These are phyloP conservation scores for Wickerhamomyces sydowiorum DNA, from an alignment of 805 yeast genomes.

Conservation along the genomic window DNA sequence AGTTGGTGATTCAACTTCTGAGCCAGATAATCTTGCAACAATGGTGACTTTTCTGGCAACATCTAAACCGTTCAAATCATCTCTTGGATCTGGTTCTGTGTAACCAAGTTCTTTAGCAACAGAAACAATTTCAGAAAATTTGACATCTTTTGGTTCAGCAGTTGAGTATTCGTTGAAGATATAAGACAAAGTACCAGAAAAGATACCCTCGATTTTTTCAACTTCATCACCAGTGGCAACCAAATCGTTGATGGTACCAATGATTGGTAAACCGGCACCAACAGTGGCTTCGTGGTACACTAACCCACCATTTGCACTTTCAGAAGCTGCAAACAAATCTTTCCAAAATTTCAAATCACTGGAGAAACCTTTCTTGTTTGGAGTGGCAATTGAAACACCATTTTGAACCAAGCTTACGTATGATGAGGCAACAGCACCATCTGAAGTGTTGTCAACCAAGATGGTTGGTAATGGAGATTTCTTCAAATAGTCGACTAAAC, in stretches of 20 bases:
- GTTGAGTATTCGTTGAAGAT: slow-evolving; percentile 92
- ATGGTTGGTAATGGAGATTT: slow-evolving; percentile 71
- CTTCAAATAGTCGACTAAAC: slow-evolving; percentile 56
- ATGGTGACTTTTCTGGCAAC: slow-evolving; percentile 98
- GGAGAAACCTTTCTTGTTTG: slow-evolving; percentile 96
- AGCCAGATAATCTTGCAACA: slow-evolving; percentile 88
- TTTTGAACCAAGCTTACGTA: slow-evolving; percentile 69
- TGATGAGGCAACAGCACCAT: slow-evolving; percentile 64
- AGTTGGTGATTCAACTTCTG: slow-evolving; percentile 77
- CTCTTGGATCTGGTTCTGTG: slow-evolving; percentile 99
- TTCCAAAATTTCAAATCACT: slow-evolving; percentile 73
- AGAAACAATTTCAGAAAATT: slow-evolving; percentile 85
- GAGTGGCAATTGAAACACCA: slow-evolving; percentile 94
- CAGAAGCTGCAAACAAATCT: slow-evolving; percentile 53
- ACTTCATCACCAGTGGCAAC: slow-evolving; percentile 91
- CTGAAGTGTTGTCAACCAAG: slow-evolving; percentile 92
- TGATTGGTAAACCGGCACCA: slow-evolving; percentile 96
- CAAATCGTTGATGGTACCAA: slow-evolving; percentile 83
- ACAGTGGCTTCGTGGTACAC: slow-evolving; percentile 98
- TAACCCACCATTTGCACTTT: slow-evolving; percentile 48
- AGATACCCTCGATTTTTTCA: slow-evolving; percentile 89
- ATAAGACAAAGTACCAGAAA: slow-evolving; percentile 93
- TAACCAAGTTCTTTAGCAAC: slow-evolving; percentile 89
- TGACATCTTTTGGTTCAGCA: slow-evolving; percentile 49
- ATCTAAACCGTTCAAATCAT: slow-evolving; percentile 95